Percentiles rank a stretch among this genome's conserved stretches.
Evolutionary conservation across 2,329 filamentous ascomycete species (phyloP).

Genomic region (Calonectria montana): DNA sequence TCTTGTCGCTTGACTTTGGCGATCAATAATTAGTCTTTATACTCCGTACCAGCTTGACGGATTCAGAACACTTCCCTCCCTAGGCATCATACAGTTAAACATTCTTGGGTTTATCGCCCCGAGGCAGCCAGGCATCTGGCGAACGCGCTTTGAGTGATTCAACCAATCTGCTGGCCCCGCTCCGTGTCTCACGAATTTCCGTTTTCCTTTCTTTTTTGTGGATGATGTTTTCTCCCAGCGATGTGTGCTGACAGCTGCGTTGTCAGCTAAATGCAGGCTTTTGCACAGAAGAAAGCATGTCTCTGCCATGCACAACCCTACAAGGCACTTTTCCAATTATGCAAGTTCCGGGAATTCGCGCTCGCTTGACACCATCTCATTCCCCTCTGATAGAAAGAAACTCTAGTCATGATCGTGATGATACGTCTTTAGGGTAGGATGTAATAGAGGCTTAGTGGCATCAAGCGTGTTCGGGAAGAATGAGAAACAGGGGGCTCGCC

Average conservation of each 20-base stretch:
- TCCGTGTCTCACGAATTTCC: not conserved
- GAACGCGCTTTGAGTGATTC: not conserved
- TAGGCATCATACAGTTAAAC: not conserved
- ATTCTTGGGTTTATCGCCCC: not conserved
- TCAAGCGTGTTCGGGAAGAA: not conserved
- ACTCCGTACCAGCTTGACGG: not conserved
- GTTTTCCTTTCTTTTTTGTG: conserved; percentile 2
- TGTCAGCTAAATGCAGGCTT: not conserved
- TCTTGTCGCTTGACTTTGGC: not conserved
- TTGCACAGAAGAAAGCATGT: not conserved
- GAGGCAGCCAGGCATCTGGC: not conserved
- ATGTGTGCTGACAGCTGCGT: not conserved
- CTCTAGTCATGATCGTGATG: not conserved
- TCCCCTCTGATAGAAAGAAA: not conserved
- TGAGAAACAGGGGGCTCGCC: not conserved
- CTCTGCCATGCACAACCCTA: not conserved
- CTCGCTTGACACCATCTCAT: not conserved
- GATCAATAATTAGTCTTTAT: not conserved
- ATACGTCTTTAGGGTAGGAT: not conserved
- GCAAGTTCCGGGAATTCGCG: not conserved
- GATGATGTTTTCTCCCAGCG: not conserved
- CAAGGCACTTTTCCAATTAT: not conserved
- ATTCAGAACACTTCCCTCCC: not conserved
- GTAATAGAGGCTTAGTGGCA: not conserved
- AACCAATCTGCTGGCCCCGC: not conserved